Evolutionary conservation across 2,329 filamentous ascomycete genomes (phyloP), one percentile per base, ranked within the genome.

Genomic region (Botryotinia narcissicola): DNA sequence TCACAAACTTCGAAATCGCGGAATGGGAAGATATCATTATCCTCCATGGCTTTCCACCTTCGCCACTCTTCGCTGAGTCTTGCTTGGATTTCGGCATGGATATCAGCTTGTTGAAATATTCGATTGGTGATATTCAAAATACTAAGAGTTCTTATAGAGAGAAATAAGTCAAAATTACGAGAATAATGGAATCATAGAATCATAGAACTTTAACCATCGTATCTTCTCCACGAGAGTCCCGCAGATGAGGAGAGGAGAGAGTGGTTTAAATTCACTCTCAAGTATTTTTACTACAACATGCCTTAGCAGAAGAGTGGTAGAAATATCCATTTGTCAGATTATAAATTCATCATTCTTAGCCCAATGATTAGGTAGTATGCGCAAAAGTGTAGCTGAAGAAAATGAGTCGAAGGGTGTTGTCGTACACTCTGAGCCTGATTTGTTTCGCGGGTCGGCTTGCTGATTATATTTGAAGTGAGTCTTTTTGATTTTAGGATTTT

Each of bases 1-100:
- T 1, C 12, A 25, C 1, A 4, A 25, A 25, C 4, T 25, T 25
- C 3, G 0, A 1, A 25, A 10, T 4, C 3, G 2, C 44, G 44
- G 7, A 46, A 8, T 46, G 44, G 20, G 44, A 46, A 46, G 20
- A 46, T 12, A 25, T 48, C 4, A 12, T 12, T 12, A 48, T 25
- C 4, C 1, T 5, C 35, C 35, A 7, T 48, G 4, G 25, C 1
- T 0, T 10, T 25, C 18, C 18, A 44, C 2, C 2, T 46, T 2
- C 18, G 18, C 44, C 8, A 20, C 7, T 46, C 7, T 46, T 46
- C 44, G 8, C 44, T 3, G 2, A 5, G 18, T 20, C 42, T 44
- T 44, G 35, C 35, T 35, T 35, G 35, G 35, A 35, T 35, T 4
- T 35, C 35, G 35, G 35, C 4, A 2, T 0, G 35, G 35, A 35